Evolutionary conservation across 805 yeast species (phyloP), one percentile per base, ranked within the genome.

Genomic region (Wickerhamiella lipophila): DNA sequence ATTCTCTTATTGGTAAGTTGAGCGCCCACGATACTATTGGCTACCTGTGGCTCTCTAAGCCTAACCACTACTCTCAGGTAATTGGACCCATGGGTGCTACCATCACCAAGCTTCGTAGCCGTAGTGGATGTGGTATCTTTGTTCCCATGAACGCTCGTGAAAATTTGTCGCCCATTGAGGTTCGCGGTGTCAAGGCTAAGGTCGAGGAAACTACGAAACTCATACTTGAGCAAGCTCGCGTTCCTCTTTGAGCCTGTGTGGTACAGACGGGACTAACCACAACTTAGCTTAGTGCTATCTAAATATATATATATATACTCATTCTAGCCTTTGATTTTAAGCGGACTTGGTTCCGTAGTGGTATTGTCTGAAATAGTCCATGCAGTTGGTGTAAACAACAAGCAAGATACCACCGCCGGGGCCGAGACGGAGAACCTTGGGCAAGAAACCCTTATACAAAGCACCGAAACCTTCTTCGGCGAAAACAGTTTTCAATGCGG

Each of bases 371-470:
- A 92, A 92, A 71, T 86, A 85, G 64, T 88, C 96, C 94, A 88
- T 87, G 55, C 88, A 79, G 21, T 86, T 73, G 40, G 96, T 86
- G 74, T 87, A 92, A n/a, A 92, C 98, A 44, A 92, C 97, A 64
- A 92, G 75, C 61, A 92, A 71, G 57, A 92, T 87, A 72, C 99
- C 99, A 66, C 99, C 99, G 62, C 99, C 99, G 53, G 99, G 98
- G 43, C 97, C 98, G 57, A 92, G 74, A 76, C 99, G 81, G 63
- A 92, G 73, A 11, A 92, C 96, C 73, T 92, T 92, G 57, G 99
- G 99, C 55, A 88, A 64, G 76, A 92, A 89, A 36, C 98, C 98
- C 71, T 88, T 89, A 69, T 88, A 89, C 51, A 92, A 75, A 6
- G 97, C 96, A 44, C 69, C 71, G 59, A 86, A 76, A 26, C 99